phyloP scores from a whole-genome alignment of 2,329 filamentous ascomycete species.

The Verticillium zaregamsianum region DNA sequence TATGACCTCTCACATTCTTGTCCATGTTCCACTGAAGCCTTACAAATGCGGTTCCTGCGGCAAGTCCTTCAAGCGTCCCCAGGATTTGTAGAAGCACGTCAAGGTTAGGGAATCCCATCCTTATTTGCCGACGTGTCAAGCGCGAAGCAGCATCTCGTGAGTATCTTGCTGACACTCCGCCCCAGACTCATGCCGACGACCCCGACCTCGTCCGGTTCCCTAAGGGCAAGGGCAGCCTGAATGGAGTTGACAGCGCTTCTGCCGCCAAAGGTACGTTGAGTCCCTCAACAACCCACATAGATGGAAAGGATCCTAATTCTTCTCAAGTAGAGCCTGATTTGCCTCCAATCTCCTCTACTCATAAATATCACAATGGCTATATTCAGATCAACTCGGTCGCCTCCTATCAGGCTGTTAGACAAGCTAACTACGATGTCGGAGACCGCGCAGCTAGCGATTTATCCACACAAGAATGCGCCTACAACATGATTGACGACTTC shows the following conservation, averaged over 20 bases:
- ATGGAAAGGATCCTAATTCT: no score
- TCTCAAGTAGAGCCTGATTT: constrained; percentile 34
- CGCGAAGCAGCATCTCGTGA: no score
- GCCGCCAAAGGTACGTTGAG: constrained; percentile 47
- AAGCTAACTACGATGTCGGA: constrained; percentile 50
- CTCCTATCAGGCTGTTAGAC: constrained; percentile 51
- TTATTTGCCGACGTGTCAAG: no score
- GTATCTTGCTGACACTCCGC: no score
- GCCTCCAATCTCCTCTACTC: constrained; percentile 47
- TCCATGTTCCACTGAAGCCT: constrained; percentile 97
- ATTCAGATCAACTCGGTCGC: constrained; percentile 53
- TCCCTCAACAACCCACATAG: background rate
- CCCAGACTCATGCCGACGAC: constrained; percentile 97
- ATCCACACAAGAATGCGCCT: constrained; percentile 77
- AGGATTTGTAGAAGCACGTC: constrained; percentile 99
- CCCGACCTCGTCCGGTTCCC: constrained; percentile 62
- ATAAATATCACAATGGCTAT: constrained; percentile 62
- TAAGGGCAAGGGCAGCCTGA: constrained; percentile 47
- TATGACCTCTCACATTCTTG: constrained; percentile 97
- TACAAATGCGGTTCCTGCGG: constrained; percentile 99
- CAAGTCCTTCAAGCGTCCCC: constrained; percentile 98
- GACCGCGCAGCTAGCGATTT: constrained; percentile 36
- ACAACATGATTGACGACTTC: constrained; percentile 88
- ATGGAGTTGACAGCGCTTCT: constrained; percentile 49
- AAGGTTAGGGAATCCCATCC: no score